phyloP scores from a whole-genome alignment of 257 asterid genomes.

The Anisodus acutangulus region DNA sequence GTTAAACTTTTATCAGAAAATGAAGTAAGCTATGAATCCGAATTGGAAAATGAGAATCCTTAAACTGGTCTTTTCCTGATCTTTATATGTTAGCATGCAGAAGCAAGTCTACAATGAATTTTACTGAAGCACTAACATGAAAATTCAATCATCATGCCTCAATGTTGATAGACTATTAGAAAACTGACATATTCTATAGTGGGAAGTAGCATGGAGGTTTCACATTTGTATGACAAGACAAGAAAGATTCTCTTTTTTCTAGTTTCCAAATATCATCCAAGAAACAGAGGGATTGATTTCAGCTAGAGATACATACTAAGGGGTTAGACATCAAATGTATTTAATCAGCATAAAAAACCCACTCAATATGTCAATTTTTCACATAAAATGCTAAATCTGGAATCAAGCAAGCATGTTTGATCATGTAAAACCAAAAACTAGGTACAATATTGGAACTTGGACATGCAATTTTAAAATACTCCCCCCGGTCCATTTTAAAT shows the following conservation, averaged over 20 bases:
- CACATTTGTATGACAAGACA: neutral
- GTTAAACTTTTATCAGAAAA: no score
- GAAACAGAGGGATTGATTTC: neutral
- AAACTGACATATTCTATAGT: neutral
- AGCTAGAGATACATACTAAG: slow-evolving; percentile 1
- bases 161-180: no score
- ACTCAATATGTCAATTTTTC: neutral
- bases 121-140: no score
- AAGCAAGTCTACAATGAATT: no score
- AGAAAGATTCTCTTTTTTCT: neutral
- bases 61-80: no score
- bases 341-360: neutral
- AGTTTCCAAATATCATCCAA: neutral
- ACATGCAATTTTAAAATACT: neutral
- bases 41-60: no score
- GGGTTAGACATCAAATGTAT: neutral
- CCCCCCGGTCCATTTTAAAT: no score
- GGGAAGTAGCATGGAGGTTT: neutral
- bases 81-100: no score
- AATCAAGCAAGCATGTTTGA: neutral
- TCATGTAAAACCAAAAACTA: neutral
- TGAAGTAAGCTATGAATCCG: no score
- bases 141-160: no score
- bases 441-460: neutral
- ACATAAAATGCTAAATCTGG: neutral